Evolutionary conservation across 2,329 filamentous ascomycete species (phyloP).

Genomic region (Chaetomium globosum): DNA sequence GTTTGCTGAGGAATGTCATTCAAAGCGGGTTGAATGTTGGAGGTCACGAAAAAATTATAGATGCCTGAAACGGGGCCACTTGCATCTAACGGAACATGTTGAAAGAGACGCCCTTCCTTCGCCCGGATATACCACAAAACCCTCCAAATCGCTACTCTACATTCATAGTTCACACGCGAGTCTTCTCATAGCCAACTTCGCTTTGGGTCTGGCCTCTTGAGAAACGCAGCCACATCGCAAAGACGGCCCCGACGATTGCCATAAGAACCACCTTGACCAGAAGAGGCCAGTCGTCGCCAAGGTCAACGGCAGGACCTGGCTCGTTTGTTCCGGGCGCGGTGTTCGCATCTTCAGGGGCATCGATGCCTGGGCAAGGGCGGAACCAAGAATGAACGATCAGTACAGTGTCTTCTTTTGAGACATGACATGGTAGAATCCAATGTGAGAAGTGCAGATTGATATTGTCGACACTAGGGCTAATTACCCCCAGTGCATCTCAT

Average conservation of each 20-base stretch:
- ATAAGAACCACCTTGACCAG: slow-evolving; percentile 57
- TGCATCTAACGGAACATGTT: slow-evolving; percentile 19
- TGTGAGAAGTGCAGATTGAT: slow-evolving; percentile 10
- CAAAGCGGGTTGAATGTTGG: slow-evolving; percentile 18
- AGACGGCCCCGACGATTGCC: slow-evolving; percentile 50
- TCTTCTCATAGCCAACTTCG: slow-evolving; percentile 49
- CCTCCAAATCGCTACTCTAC: background rate
- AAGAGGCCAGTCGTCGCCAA: slow-evolving; percentile 46
- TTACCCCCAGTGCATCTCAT: slow-evolving; percentile 4
- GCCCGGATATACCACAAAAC: background rate
- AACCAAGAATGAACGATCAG: slow-evolving; percentile 42
- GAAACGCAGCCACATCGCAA: slow-evolving; percentile 51
- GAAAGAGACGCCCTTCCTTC: background rate
- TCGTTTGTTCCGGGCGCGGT: slow-evolving; percentile 45
- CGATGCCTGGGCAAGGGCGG: slow-evolving; percentile 40
- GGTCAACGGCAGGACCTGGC: slow-evolving; percentile 32
- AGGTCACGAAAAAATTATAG: slow-evolving; percentile 20
- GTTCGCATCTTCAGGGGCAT: slow-evolving; percentile 42
- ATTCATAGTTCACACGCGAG: slow-evolving; percentile 42
- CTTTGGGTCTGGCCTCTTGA: slow-evolving; percentile 43
- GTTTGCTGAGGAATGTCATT: slow-evolving; percentile 10
- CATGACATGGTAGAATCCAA: background rate
- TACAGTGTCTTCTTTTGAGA: slow-evolving; percentile 29
- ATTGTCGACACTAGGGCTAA: slow-evolving; percentile 17
- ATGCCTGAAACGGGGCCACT: slow-evolving; percentile 29